Evolutionary conservation across 1,139 yeast species (phyloP).

Genomic region (Kodamaea alishanica): DNA sequence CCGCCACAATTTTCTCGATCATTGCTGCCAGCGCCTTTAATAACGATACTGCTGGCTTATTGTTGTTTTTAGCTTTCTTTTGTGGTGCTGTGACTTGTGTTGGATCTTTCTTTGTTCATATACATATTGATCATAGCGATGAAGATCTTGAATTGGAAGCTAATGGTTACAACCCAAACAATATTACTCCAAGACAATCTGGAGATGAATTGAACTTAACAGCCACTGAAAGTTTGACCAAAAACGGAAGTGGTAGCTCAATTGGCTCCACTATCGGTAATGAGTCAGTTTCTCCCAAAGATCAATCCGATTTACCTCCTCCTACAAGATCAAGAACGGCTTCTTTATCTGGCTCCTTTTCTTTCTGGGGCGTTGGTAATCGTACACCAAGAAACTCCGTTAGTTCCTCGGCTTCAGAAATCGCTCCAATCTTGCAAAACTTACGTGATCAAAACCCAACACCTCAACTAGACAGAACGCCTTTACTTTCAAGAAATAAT

Average conservation of each 20-base stretch:
- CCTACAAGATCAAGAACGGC: background rate
- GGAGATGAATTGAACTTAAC: no score
- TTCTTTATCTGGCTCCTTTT: slow-evolving; percentile 30
- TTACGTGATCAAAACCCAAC: slow-evolving; percentile 12
- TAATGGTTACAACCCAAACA: background rate
- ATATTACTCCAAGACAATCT: no score
- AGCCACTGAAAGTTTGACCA: no score
- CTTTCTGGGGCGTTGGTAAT: slow-evolving; percentile 38
- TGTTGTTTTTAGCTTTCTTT: slow-evolving; percentile 33
- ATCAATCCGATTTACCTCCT: background rate
- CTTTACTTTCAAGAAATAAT: slow-evolving; percentile 13
- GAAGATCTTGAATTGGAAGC: slow-evolving; percentile 12
- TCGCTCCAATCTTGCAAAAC: slow-evolving; percentile 13
- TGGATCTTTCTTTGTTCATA: slow-evolving; percentile 38
- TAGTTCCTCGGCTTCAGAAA: slow-evolving; percentile 16
- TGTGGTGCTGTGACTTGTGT: slow-evolving; percentile 37
- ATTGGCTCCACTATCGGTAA: no score
- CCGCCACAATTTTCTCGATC: slow-evolving; percentile 42
- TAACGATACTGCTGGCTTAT: slow-evolving; percentile 40
- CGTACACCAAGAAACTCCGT: slow-evolving; percentile 27
- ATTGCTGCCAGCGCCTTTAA: slow-evolving; percentile 45
- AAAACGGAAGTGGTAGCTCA: no score
- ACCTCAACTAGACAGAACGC: slow-evolving; percentile 3
- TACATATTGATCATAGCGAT: slow-evolving; percentile 24
- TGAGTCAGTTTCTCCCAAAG: no score